Evolutionary conservation across 352 stramenopile genomes (phyloP), one percentile per base, ranked within the genome.

Genomic region (Halophytophthora batemanensis): DNA sequence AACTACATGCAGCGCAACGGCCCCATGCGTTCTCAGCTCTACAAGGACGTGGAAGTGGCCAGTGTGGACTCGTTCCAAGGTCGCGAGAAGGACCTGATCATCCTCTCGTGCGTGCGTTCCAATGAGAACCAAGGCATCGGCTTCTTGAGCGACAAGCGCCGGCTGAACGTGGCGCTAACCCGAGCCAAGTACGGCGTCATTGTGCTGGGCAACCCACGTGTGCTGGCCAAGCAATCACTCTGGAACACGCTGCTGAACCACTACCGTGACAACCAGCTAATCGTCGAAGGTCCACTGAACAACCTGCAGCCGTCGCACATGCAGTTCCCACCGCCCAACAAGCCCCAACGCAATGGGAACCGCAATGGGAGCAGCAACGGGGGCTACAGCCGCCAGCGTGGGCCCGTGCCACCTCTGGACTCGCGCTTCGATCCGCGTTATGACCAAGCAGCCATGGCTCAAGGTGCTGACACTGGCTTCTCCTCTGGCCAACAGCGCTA

Each of bases 31-130:
- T 87, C 84, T 41, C 83, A 97, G 55, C 58, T 98, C 6, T 99
- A 99, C 69, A 97, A 98, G 71, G 87, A 98, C 10, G 97, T 99
- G 38, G 97, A 99, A 82, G 96, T 99, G 15, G 97, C 97, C 14
- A 98, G 84, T 52, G 97, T 99, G 6, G 97, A 99, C 81, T 97
- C 95, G 52, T 99, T 99, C 68, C 97, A 99, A 74, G 97, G 97
- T 12, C 94, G 97, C 33, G 97, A 99, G 64, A 99, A 99, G 72
- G 97, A 99, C 69, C 87, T 98, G 45, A 99, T 99, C 56, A 96
- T 98, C 56, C 63, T 98, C 18, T 98, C 96, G 10, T 99, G 97
- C 66, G 97, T 99, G 25, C 92, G 96, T 45, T 99, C 96, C n/a
- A 99, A 98, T 66, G 95, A 99, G 55, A 97, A 97, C 65, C 96